Conservation (phyloP, 148 eudicot genomes). For the Arctostaphylos glauca region DNA sequence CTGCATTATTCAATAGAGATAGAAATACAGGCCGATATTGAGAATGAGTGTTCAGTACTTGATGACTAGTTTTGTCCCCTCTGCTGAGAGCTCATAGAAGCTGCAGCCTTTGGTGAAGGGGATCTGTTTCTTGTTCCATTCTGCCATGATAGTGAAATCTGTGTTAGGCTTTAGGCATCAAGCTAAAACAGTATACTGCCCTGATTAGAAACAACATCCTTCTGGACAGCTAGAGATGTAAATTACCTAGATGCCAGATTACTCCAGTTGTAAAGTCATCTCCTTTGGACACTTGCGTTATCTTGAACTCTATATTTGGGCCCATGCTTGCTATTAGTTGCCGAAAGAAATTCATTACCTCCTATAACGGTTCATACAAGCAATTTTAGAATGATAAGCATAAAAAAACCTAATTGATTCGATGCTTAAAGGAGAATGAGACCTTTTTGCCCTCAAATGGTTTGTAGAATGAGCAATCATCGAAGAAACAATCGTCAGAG, state of each 20-base stretch:
- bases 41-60: constrained; percentile 33
- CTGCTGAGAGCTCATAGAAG: constrained; percentile 41
- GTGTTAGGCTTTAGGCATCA: neutral
- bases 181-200: neutral
- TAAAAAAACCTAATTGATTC: neutral
- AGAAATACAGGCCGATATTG: neutral
- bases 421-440: neutral
- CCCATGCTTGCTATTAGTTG: constrained; percentile 65
- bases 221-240: neutral
- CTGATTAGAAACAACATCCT: neutral
- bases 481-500: constrained; percentile 50
- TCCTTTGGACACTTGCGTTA: constrained; percentile 55
- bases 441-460: constrained; percentile 71
- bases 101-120: constrained; percentile 89
- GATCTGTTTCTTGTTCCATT: constrained; percentile 68
- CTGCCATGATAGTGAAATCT: constrained; percentile 37
- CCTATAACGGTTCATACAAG: constrained; percentile 37
- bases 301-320: constrained; percentile 46
- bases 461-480: constrained; percentile 57
- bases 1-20: neutral
- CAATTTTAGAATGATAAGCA: neutral
- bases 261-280: constrained; percentile 43
- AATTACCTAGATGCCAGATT: constrained; percentile 72
- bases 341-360: constrained; percentile 43
- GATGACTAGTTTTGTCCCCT: constrained; percentile 52